Conservation (phyloP, 164 flowering plant species). For the Aristolochia californica region DNA sequence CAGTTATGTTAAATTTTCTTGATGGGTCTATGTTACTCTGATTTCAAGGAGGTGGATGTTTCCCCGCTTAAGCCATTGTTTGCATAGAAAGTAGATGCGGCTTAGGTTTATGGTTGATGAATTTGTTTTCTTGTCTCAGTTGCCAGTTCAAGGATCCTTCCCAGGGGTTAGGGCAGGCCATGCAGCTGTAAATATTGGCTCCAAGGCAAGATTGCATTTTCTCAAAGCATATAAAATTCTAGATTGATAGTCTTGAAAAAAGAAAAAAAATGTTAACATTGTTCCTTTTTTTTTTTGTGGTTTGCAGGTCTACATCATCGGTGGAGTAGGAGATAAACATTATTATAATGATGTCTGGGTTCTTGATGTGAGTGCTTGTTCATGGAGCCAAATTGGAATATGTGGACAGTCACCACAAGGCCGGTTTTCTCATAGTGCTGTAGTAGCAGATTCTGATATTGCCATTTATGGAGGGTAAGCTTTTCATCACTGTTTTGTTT, state of each 20-base stretch:
- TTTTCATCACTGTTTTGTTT: neutral
- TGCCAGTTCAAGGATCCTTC: constrained; percentile 48
- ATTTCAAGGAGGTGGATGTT: too few relatives aligned
- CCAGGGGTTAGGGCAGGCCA: constrained; percentile 95
- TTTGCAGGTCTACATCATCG: constrained; percentile 67
- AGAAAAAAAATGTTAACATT: neutral
- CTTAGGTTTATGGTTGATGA: neutral
- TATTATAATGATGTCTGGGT: constrained; percentile 86
- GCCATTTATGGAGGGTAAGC: constrained; percentile 85
- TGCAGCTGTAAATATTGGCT: constrained; percentile 53
- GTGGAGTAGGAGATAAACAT: constrained; percentile 88
- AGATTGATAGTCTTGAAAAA: neutral
- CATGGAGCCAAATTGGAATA: constrained; percentile 62
- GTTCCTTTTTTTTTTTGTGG: neutral
- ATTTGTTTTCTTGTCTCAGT: constrained; percentile 29
- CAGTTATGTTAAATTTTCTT: too few relatives aligned
- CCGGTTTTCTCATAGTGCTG: constrained; percentile 86
- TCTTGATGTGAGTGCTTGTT: constrained; percentile 43
- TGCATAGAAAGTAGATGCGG: too few relatives aligned
- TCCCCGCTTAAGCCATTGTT: too few relatives aligned
- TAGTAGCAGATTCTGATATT: constrained; percentile 47
- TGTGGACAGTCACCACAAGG: constrained; percentile 82
- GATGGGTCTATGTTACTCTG: too few relatives aligned
- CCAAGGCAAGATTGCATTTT: constrained; percentile 42
- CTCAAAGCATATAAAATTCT: neutral